These are phyloP conservation scores for Acephala macrosclerotiorum DNA, from an alignment of 2,329 filamentous ascomycete genomes.

Conservation along the genomic window DNA sequence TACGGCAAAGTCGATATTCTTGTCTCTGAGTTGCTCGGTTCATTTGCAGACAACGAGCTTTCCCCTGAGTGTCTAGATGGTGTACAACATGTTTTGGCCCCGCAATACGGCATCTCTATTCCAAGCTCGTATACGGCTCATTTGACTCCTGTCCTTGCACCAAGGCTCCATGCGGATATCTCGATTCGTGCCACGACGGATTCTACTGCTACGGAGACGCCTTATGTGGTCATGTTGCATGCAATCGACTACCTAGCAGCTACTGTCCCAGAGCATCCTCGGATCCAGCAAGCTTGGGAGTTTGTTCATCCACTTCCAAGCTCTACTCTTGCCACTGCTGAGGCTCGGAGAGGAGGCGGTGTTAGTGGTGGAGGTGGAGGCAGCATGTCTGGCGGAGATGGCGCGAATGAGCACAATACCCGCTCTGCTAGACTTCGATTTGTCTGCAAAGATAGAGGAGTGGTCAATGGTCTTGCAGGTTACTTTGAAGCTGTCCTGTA, in stretches of 20 bases:
- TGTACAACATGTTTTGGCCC: conserved; percentile 85
- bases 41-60: conserved; percentile 96
- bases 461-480: conserved; percentile 89
- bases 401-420: conserved; percentile 90
- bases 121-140: conserved; percentile 93
- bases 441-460: conserved; percentile 77
- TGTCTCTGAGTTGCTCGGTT: conserved; percentile 91
- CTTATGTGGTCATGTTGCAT: conserved; percentile 93
- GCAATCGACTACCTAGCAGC: conserved; percentile 86
- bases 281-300: conserved; percentile 81
- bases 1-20: conserved; percentile 85
- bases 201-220: conserved; percentile 81
- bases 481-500: conserved; percentile 99
- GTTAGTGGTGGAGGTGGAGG: conserved; percentile 73
- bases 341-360: conserved; percentile 67
- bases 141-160: conserved; percentile 88
- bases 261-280: conserved; percentile 60
- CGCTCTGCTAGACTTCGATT: conserved; percentile 83
- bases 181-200: conserved; percentile 66
- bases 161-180: conserved; percentile 85
- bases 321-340: conserved; percentile 60
- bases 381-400: conserved; percentile 76
- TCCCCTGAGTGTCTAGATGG: conserved; percentile 97
- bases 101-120: conserved; percentile 87
- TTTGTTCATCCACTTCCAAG: conserved; percentile 78